phyloP scores from a whole-genome alignment of 805 yeast genomes.

The Komagataella pastoris region DNA sequence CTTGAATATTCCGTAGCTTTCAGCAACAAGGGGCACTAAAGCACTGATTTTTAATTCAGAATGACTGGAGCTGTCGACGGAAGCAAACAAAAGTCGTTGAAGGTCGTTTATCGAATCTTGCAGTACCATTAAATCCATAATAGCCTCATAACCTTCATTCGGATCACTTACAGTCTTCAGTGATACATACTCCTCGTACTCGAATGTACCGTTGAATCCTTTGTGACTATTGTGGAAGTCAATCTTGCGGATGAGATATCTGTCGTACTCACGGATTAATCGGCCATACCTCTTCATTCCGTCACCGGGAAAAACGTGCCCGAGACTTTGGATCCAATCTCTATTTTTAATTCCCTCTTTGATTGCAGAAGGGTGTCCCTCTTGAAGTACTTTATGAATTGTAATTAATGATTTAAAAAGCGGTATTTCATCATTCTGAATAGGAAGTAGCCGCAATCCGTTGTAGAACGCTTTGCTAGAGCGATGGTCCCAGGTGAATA shows the following conservation, averaged over 20 bases:
- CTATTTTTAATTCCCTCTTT: conserved; percentile 69
- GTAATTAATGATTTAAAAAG: conserved; percentile 76
- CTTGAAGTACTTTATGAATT: conserved; percentile 89
- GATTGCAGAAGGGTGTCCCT: conserved; percentile 84
- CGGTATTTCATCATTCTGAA: conserved; percentile 73
- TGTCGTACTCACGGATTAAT: conserved; percentile 65
- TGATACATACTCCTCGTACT: conserved; percentile 89
- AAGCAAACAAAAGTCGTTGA: conserved; percentile 63
- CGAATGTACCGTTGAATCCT: conserved; percentile 91
- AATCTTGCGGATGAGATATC: conserved; percentile 57
- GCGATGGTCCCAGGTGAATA: conserved; percentile 92
- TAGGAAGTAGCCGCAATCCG: conserved; percentile 63
- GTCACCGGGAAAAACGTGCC: conserved; percentile 34
- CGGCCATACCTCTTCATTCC: conserved; percentile 45
- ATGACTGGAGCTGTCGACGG: conserved; percentile 43
- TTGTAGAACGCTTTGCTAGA: conserved; percentile 79
- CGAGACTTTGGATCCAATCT: conserved; percentile 66
- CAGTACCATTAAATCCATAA: conserved; percentile 70
- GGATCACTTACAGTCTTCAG: conserved; percentile 83
- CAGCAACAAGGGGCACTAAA: conserved; percentile 80
- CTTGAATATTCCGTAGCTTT: conserved; percentile 85
- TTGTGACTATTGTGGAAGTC: conserved; percentile 75
- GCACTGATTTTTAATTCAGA: conserved; percentile 75
- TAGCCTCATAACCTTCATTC: conserved; percentile 87
- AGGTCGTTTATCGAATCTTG: conserved; percentile 78